phyloP scores from a whole-genome alignment of 2,329 filamentous ascomycete genomes.

The Apiospora rasikravindrae region DNA sequence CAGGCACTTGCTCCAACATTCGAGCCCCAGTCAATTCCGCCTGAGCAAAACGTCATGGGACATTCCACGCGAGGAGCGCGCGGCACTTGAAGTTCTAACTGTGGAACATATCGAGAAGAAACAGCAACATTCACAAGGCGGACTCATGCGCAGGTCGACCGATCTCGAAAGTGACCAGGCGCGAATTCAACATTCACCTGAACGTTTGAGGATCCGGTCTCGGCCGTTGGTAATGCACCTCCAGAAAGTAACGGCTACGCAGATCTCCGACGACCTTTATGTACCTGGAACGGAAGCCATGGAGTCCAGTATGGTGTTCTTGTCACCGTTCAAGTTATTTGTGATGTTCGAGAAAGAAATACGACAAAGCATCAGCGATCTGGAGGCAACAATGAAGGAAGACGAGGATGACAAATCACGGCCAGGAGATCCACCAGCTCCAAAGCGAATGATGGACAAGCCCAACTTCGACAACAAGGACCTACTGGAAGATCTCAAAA shows the following conservation, averaged over 20 bases:
- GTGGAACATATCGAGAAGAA: background rate
- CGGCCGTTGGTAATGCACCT: background rate
- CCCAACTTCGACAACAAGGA: background rate
- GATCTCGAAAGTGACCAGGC: background rate
- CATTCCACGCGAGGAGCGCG: background rate
- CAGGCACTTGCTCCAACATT: background rate
- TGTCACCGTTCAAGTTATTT: background rate
- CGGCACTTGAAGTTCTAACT: background rate
- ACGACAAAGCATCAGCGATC: background rate
- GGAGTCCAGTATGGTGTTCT: background rate
- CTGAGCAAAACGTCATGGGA: background rate
- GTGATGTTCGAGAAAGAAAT: background rate
- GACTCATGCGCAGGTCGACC: too few relatives aligned
- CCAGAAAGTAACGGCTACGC: background rate
- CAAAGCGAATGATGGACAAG: background rate
- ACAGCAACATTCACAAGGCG: background rate
- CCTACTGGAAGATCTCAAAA: background rate
- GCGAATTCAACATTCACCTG: background rate
- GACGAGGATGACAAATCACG: background rate
- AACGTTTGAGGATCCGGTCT: background rate
- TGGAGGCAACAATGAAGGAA: background rate
- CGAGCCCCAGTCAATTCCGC: background rate
- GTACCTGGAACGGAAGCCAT: rapidly evolving
- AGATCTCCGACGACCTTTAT: background rate
- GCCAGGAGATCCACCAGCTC: background rate